Evolutionary conservation across 352 stramenopile species (phyloP).

Genomic region (Globisporangium emineosum): DNA sequence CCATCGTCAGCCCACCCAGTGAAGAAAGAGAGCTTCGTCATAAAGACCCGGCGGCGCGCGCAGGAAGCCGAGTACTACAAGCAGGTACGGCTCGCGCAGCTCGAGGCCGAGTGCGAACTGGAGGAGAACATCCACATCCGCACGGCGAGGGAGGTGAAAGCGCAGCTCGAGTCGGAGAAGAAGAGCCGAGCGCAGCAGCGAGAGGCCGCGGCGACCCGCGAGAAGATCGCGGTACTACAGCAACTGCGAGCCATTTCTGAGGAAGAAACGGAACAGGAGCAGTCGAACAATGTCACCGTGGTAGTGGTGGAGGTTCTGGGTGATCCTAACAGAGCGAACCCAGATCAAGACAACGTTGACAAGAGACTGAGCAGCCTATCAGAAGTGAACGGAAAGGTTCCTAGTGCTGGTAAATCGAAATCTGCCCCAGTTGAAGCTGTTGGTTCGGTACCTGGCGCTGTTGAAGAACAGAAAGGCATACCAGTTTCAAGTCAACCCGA

Average conservation of each 20-base stretch:
- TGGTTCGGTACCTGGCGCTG: neutral
- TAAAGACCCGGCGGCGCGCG: conserved; percentile 45
- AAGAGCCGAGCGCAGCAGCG: conserved; percentile 20
- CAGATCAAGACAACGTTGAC: neutral
- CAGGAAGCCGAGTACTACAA: conserved; percentile 67
- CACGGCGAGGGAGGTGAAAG: conserved; percentile 38
- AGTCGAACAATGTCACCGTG: neutral
- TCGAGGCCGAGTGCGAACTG: conserved; percentile 69
- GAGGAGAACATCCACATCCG: conserved; percentile 74
- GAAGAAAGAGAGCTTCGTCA: conserved; percentile 45
- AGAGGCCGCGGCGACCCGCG: neutral
- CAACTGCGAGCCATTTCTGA: neutral
- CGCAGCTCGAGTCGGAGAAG: conserved; percentile 16
- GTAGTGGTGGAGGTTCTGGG: too few species aligned
- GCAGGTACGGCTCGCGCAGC: conserved; percentile 57
- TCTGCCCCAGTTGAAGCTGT: neutral
- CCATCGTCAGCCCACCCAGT: neutral
- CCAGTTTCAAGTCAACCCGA: neutral
- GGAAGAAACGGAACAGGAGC: neutral
- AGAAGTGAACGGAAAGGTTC: neutral
- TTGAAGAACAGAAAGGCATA: neutral
- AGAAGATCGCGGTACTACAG: neutral
- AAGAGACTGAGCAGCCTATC: neutral
- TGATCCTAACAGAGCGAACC: neutral
- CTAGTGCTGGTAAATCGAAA: neutral